Evolutionary conservation across 2,329 filamentous ascomycete genomes (phyloP).

Genomic region (Neurospora crassa): DNA sequence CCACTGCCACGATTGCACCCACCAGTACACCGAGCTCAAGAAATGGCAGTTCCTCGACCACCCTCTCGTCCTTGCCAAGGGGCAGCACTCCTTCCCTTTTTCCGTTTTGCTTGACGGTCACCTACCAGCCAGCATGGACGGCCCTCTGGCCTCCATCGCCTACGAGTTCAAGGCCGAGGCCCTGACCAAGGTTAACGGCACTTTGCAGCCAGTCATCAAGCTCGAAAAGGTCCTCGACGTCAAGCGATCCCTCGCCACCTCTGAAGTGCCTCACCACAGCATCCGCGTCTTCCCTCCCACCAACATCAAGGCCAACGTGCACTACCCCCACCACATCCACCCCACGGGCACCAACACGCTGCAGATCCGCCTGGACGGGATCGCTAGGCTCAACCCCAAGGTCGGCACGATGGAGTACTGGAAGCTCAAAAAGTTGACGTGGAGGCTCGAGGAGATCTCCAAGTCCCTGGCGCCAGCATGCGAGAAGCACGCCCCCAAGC

Average conservation of each 20-base stretch:
- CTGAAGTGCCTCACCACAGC: conserved; percentile 75
- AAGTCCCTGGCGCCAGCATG: conserved; percentile 74
- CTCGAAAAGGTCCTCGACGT: conserved; percentile 62
- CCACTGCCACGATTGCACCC: conserved; percentile 69
- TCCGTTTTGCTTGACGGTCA: conserved; percentile 78
- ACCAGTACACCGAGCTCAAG: conserved; percentile 63
- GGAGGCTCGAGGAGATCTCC: conserved; percentile 84
- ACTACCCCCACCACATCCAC: conserved; percentile 74
- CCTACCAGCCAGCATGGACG: conserved; percentile 75
- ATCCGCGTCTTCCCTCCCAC: conserved; percentile 94
- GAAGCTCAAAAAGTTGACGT: conserved; percentile 84
- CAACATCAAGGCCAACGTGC: conserved; percentile 78
- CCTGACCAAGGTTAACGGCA: conserved; percentile 41
- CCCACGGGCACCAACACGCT: conserved; percentile 76
- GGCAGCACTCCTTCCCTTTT: conserved; percentile 75
- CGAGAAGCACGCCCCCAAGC: conserved; percentile 56
- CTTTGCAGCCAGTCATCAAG: conserved; percentile 35
- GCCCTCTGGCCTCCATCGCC: conserved; percentile 60
- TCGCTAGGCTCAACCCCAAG: conserved; percentile 60
- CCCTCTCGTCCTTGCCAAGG: conserved; percentile 40
- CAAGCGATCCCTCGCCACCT: conserved; percentile 64
- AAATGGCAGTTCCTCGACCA: conserved; percentile 67
- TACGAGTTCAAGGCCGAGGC: conserved; percentile 69
- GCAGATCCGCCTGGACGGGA: conserved; percentile 74
- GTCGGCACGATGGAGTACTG: conserved; percentile 68